phyloP scores from a whole-genome alignment of 2,329 filamentous ascomycete species.

The Aspergillus fumigatiaffinis region DNA sequence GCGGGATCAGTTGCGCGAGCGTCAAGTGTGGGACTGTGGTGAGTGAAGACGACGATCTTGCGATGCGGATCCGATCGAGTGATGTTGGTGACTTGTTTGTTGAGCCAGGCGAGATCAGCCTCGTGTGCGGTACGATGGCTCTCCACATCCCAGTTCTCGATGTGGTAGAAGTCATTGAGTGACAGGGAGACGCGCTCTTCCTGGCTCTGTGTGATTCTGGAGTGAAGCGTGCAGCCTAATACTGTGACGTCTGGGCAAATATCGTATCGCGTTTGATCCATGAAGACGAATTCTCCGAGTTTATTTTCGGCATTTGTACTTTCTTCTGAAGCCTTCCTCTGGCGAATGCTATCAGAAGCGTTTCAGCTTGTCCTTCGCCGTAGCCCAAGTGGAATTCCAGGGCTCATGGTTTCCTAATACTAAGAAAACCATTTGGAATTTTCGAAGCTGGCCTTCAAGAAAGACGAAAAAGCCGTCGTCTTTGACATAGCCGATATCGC shows the following conservation, averaged over 20 bases:
- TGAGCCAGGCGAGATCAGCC: slow-evolving; percentile 37
- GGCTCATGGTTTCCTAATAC: slow-evolving; percentile 57
- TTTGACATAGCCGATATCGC: slow-evolving; percentile 52
- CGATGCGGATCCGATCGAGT: slow-evolving; percentile 26
- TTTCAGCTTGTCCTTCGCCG: slow-evolving; percentile 17
- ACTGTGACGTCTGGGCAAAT: slow-evolving; percentile 36
- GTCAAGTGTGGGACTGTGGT: slow-evolving; percentile 34
- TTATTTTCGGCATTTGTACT: slow-evolving; percentile 3
- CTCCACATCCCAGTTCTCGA: slow-evolving; percentile 33
- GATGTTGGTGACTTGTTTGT: slow-evolving; percentile 33
- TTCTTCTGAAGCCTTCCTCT: slow-evolving; percentile 5
- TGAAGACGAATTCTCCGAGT: slow-evolving; percentile 38
- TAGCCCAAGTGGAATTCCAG: slow-evolving; percentile 36
- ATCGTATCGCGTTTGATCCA: slow-evolving; percentile 40
- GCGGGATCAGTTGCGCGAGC: slow-evolving; percentile 25
- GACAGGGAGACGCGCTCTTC: slow-evolving; percentile 38
- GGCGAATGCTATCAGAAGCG: slow-evolving; percentile 21
- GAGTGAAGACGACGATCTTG: slow-evolving; percentile 38
- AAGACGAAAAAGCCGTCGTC: slow-evolving; percentile 46
- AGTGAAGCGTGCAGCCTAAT: slow-evolving; percentile 51
- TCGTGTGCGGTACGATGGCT: slow-evolving; percentile 29
- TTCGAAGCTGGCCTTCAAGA: slow-evolving; percentile 44
- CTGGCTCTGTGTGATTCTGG: slow-evolving; percentile 40
- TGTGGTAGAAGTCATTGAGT: slow-evolving; percentile 53
- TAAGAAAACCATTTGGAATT: slow-evolving; percentile 51